Percentiles rank a stretch among this genome's conserved stretches.
These are phyloP conservation scores for Monascus purpureus DNA, from an alignment of 495 filamentous ascomycete genomes.

Conservation along the genomic window DNA sequence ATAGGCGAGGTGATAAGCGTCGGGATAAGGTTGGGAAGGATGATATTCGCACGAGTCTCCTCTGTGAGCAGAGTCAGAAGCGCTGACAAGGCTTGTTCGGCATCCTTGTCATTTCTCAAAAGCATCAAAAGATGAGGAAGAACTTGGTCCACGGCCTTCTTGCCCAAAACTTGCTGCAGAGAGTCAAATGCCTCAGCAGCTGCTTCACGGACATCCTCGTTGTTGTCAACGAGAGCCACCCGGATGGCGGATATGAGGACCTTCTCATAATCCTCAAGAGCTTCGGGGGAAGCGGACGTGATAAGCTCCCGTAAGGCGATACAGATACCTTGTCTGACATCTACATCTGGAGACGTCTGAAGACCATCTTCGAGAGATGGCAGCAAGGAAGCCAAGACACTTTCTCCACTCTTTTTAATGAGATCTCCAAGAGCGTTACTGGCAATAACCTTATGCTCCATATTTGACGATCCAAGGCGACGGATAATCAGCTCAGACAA, in stretches of 20 bases:
- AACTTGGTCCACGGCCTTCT: conserved; percentile 86
- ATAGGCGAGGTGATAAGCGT: conserved; percentile 85
- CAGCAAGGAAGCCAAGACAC: conserved; percentile 73
- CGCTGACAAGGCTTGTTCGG: conserved; percentile 83
- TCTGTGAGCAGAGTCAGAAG: conserved; percentile 88
- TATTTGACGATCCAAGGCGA: conserved; percentile 84
- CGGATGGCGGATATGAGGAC: conserved; percentile 88
- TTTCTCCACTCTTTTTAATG: conserved; percentile 91
- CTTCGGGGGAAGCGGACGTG: conserved; percentile 74
- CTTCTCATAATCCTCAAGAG: conserved; percentile 88
- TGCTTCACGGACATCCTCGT: conserved; percentile 83
- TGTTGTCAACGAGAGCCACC: conserved; percentile 78
- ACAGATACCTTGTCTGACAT: conserved; percentile 94
- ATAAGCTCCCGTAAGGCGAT: conserved; percentile 91
- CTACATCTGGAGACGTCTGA: conserved; percentile 74
- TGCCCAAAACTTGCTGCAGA: conserved; percentile 83
- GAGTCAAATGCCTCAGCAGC: conserved; percentile 96
- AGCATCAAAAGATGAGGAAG: conserved; percentile 82
- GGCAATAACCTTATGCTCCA: conserved; percentile 97
- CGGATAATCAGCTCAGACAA: conserved; percentile 89
- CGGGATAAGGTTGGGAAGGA: conserved; percentile 88
- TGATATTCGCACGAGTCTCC: conserved; percentile 85
- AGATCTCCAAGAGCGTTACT: conserved; percentile 93
- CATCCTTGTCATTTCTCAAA: conserved; percentile 69
- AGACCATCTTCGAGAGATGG: conserved; percentile 90